These are phyloP conservation scores for Elaeis guineensis DNA, from an alignment of 176 grass and related monocot species.

Conservation along the genomic window DNA sequence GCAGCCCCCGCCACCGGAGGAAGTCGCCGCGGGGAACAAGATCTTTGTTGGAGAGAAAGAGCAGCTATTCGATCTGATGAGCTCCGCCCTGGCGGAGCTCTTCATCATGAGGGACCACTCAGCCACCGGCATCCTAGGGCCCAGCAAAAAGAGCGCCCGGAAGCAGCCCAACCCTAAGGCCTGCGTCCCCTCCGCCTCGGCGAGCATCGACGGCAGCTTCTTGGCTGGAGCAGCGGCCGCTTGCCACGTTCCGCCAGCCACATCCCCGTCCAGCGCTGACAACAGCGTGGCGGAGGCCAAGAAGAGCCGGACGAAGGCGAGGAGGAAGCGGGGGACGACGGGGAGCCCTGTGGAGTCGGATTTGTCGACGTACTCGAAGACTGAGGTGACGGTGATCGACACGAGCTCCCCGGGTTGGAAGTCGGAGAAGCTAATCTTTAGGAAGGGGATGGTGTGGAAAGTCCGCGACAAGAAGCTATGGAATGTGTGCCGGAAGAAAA, in stretches of 20 bases:
- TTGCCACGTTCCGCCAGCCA: conserved; percentile 14
- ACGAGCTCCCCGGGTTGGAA: conserved; percentile 71
- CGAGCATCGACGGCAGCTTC: conserved; percentile 30
- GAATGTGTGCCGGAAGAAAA: conserved; percentile 38
- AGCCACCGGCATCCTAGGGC: background rate
- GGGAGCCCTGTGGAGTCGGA: conserved; percentile 14
- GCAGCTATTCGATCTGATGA: conserved; percentile 22
- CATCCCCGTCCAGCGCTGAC: conserved; percentile 4
- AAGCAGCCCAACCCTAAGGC: conserved; percentile 26
- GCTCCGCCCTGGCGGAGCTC: conserved; percentile 41
- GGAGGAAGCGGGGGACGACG: background rate
- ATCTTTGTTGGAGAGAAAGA: background rate
- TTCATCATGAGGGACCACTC: conserved; percentile 43
- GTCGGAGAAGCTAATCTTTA: conserved; percentile 48
- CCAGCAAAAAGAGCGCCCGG: conserved; percentile 10
- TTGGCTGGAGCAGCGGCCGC: too few relatives aligned
- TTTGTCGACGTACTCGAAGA: conserved; percentile 24
- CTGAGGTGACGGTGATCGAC: conserved; percentile 73
- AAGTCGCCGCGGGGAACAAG: background rate
- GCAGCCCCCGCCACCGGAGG: background rate
- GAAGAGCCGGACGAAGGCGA: conserved; percentile 23
- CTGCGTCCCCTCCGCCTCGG: conserved; percentile 24
- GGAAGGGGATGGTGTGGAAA: conserved; percentile 41
- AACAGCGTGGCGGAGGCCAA: conserved; percentile 14
- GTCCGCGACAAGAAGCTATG: conserved; percentile 26